Evolutionary conservation across 1,284 basidiomycete species (phyloP).

Genomic region (Apiotrichum siamense): DNA sequence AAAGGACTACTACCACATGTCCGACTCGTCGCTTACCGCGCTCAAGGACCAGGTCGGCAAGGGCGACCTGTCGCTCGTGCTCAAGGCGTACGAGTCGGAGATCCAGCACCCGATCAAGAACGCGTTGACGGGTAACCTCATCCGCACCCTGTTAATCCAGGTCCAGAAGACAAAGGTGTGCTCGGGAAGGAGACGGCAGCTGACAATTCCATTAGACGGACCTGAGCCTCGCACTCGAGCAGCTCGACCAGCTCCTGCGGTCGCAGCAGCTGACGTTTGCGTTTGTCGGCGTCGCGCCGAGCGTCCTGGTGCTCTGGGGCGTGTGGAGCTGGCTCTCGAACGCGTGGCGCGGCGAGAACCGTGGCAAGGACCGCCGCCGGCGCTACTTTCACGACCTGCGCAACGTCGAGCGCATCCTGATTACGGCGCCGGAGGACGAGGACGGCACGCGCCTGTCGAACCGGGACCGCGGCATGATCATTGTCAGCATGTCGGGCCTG

Average conservation of each 20-base stretch:
- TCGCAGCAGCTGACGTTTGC: constrained; percentile 96
- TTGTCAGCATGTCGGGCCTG: constrained; percentile 47
- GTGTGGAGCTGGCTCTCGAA: constrained; percentile 54
- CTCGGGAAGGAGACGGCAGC: background rate
- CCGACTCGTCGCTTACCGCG: constrained; percentile 57
- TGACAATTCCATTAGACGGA: constrained; percentile 69
- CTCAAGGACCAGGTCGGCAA: constrained; percentile 63
- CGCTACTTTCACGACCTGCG: constrained; percentile 49
- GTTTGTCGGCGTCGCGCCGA: constrained; percentile 92
- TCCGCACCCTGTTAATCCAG: constrained; percentile 85
- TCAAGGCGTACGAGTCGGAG: constrained; percentile 86
- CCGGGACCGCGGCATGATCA: constrained; percentile 48
- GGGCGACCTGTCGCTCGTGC: constrained; percentile 82
- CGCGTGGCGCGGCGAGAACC: constrained; percentile 50
- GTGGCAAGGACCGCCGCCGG: constrained; percentile 42
- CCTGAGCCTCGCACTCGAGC: constrained; percentile 79
- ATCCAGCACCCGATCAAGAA: constrained; percentile 78
- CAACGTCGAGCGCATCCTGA: constrained; percentile 65
- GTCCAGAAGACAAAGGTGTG: constrained; percentile 93
- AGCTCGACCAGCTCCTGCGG: constrained; percentile 77
- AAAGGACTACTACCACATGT: constrained; percentile 59
- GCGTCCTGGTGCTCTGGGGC: constrained; percentile 73
- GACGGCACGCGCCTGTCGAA: constrained; percentile 45
- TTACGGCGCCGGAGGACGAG: constrained; percentile 35
- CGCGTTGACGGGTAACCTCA: constrained; percentile 70